Percentiles rank a stretch among this genome's conserved stretches.
Evolutionary conservation across 78 protist species (phyloP).

Genomic region (Neovahlkampfia damariscottae): DNA sequence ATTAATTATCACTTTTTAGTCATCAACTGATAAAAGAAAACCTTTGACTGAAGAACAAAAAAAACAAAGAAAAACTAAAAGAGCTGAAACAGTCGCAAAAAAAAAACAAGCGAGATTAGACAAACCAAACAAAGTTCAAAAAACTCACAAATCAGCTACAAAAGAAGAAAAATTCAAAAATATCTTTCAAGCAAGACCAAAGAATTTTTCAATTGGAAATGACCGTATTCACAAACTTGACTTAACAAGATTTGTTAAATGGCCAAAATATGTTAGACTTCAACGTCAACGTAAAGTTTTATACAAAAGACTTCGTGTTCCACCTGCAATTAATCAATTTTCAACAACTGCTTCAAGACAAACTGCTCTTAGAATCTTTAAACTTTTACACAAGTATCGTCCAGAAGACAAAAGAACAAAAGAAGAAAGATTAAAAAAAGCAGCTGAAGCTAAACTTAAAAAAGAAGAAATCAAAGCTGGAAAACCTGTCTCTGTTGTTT

Average conservation of each 20-base stretch:
- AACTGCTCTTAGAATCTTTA: slow-evolving; percentile 51
- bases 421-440: slow-evolving; percentile 50
- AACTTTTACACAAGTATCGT: slow-evolving; percentile 79
- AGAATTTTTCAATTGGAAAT: slow-evolving; percentile 63
- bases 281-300: slow-evolving; percentile 91
- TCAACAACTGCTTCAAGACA: slow-evolving; percentile 70
- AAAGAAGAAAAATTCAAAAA: slow-evolving; percentile 7
- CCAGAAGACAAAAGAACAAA: slow-evolving; percentile 82
- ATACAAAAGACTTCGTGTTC: slow-evolving; percentile 83
- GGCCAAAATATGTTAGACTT: slow-evolving; percentile 92
- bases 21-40: too few relatives aligned
- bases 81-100: too few relatives aligned
- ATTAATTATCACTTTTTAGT: too few relatives aligned
- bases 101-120: too few relatives aligned
- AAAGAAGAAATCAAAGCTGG: slow-evolving; percentile 49
- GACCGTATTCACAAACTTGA: slow-evolving; percentile 60
- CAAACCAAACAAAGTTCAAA: too few relatives aligned
- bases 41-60: too few relatives aligned
- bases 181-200: background rate
- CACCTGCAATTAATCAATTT: slow-evolving; percentile 95
- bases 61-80: too few relatives aligned
- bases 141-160: too few relatives aligned
- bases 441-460: slow-evolving; percentile 45
- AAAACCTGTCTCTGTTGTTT: slow-evolving; percentile 58
- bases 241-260: slow-evolving; percentile 74